phyloP scores from a whole-genome alignment of 1,284 basidiomycete species.

The Fomitopsis pinicola region DNA sequence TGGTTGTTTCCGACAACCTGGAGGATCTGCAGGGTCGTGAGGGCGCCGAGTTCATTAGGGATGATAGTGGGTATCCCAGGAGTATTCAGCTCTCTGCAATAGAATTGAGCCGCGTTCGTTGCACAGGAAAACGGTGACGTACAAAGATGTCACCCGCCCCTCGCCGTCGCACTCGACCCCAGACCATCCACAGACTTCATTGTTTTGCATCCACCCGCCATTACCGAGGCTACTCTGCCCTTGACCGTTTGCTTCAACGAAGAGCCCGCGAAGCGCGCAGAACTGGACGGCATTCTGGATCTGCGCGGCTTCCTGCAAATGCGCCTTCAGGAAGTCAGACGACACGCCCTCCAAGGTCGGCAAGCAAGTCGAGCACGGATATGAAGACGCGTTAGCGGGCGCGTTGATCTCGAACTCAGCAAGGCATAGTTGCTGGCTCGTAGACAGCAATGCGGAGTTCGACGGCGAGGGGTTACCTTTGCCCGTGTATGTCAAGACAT shows the following conservation, averaged over 20 bases:
- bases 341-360: conserved; percentile 37
- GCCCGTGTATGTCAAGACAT: conserved; percentile 31
- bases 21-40: conserved; percentile 36
- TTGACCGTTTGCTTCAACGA: conserved; percentile 36
- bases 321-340: conserved; percentile 28
- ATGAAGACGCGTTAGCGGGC: conserved; percentile 36
- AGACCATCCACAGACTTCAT: conserved; percentile 44
- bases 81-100: conserved; percentile 38
- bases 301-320: conserved; percentile 28
- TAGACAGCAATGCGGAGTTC: conserved; percentile 29
- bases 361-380: conserved; percentile 47
- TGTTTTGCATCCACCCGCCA: conserved; percentile 44
- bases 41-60: conserved; percentile 38
- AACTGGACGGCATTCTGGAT: conserved; percentile 41
- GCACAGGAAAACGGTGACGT: conserved; percentile 17
- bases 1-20: conserved; percentile 38
- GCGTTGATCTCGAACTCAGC: conserved; percentile 45
- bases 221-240: conserved; percentile 37
- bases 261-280: conserved; percentile 46
- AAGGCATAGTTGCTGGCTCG: conserved; percentile 40
- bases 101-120: neutral
- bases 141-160: conserved; percentile 42
- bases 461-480: conserved; percentile 15
- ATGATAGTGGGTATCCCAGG: conserved; percentile 43
- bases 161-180: conserved; percentile 42